Evolutionary conservation across 2,329 filamentous ascomycete genomes (phyloP).

Genomic region (Microdochium bolleyi): DNA sequence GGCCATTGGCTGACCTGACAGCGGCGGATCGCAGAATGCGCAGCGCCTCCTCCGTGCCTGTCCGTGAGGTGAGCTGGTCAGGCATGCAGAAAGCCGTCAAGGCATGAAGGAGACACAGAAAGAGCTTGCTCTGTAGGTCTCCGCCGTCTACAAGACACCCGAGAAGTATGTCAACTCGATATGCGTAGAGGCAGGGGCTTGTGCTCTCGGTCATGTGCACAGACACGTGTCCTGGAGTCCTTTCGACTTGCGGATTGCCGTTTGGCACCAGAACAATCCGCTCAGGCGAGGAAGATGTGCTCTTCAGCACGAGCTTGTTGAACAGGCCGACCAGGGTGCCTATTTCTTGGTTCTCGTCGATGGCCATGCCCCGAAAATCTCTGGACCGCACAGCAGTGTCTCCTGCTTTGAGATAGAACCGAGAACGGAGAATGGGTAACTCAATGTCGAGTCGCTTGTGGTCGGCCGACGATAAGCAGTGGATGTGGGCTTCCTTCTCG

Average conservation of each 20-base stretch:
- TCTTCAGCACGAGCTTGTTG: conserved; percentile 38
- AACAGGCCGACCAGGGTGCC: conserved; percentile 39
- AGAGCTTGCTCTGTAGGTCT: conserved; percentile 41
- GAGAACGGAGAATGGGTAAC: conserved; percentile 37
- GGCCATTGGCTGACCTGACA: conserved; percentile 33
- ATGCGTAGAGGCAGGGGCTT: conserved; percentile 21
- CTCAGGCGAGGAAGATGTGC: conserved; percentile 6
- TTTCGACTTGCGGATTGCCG: not conserved
- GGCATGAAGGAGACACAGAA: conserved; percentile 43
- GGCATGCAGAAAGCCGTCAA: conserved; percentile 43
- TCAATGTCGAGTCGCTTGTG: conserved; percentile 24
- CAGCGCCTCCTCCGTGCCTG: conserved; percentile 47
- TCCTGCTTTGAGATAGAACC: conserved; percentile 29
- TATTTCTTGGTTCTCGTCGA: conserved; percentile 37
- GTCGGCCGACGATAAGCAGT: conserved; percentile 15
- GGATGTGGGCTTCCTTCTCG: conserved; percentile 23
- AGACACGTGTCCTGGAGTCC: conserved; percentile 5
- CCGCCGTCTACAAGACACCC: conserved; percentile 42
- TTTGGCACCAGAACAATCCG: conserved; percentile 10
- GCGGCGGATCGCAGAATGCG: conserved; percentile 38
- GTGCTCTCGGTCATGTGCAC: conserved; percentile 3
- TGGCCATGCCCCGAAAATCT: conserved; percentile 39
- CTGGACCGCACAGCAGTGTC: conserved; percentile 27
- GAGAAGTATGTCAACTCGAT: conserved; percentile 35
- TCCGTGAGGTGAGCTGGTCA: conserved; percentile 37